phyloP scores from a whole-genome alignment of 163 green algal genomes.

The Volvox carteri region DNA sequence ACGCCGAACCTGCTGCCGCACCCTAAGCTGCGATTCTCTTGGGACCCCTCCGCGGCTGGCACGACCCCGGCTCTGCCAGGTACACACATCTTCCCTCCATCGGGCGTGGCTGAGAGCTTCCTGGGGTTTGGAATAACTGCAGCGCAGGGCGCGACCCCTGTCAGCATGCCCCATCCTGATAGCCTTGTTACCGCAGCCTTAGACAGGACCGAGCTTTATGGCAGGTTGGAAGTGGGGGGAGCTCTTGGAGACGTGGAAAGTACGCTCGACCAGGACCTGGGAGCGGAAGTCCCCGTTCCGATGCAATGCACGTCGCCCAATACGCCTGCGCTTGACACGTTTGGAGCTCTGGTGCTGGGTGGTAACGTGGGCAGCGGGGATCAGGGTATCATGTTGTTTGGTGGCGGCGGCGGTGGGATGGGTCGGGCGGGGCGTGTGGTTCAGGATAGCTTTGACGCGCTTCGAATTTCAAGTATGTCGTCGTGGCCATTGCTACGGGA shows the following conservation, averaged over 20 bases:
- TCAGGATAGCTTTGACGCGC: constrained; percentile 23
- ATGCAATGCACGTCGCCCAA: constrained; percentile 46
- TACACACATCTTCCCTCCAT: neutral
- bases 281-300: neutral
- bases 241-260: neutral
- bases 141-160: neutral
- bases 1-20: neutral
- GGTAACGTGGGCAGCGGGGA: neutral
- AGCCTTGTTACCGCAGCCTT: too few species aligned
- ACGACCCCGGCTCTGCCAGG: neutral
- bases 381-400: constrained; percentile 15
- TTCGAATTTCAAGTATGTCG: constrained; percentile 42
- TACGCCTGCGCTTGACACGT: neutral
- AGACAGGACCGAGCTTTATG: neutral
- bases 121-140: neutral
- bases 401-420: neutral
- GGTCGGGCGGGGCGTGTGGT: neutral
- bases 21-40: constrained; percentile 47
- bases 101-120: constrained; percentile 7
- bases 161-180: neutral
- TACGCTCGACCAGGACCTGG: neutral
- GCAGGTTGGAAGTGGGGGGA: neutral
- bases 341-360: neutral
- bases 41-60: constrained; percentile 4
- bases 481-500: constrained; percentile 17